Conservation (phyloP, 192 early-diverging fungal species). For the Umbelopsis sp. region DNA sequence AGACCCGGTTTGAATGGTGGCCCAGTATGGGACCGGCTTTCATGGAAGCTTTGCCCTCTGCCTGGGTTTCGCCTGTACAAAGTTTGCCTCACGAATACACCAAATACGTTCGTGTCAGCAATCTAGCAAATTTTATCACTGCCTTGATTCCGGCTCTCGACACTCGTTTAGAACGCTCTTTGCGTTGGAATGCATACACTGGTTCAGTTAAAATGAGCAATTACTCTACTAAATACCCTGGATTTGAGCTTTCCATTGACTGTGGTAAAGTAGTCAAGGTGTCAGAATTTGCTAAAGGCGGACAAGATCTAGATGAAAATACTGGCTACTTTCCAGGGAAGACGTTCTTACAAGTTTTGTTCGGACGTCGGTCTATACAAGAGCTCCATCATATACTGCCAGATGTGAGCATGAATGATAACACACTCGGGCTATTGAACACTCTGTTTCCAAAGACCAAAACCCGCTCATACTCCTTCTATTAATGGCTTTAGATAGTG, state of each 20-base stretch:
- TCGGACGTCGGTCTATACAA: background rate
- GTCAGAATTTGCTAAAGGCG: background rate
- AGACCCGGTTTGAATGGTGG: background rate
- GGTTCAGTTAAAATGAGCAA: background rate
- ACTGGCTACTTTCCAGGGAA: background rate
- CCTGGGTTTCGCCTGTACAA: background rate
- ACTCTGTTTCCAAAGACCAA: background rate
- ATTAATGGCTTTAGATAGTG: background rate
- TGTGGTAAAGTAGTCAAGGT: background rate
- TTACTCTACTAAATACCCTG: background rate
- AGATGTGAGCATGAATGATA: conserved; percentile 1
- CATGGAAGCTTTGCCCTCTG: background rate
- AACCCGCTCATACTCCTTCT: background rate
- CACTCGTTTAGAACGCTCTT: background rate
- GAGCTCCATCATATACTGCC: background rate
- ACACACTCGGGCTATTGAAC: background rate
- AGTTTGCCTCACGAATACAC: background rate
- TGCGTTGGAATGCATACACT: background rate
- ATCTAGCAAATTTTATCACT: background rate
- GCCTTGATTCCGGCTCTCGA: background rate
- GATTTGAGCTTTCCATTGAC: background rate
- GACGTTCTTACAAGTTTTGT: conserved; percentile 4
- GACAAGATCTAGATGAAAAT: background rate
- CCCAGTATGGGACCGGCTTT: background rate
- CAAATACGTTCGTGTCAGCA: background rate